Percentiles rank a stretch among this genome's conserved stretches.
Conservation (phyloP, 192 early-diverging fungal species). For the Cetraspora pellucida region DNA sequence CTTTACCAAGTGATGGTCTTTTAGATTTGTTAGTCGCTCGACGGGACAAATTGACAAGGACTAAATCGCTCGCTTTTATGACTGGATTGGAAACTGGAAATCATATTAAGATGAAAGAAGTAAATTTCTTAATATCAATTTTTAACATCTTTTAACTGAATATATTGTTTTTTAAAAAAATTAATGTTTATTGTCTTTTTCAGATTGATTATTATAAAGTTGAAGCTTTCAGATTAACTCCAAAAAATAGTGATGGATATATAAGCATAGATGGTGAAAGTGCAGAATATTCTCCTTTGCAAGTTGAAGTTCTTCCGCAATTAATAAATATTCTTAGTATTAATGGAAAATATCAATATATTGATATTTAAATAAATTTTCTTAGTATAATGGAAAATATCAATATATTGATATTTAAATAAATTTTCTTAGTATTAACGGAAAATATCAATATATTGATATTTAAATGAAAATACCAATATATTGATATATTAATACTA, state of each 20-base stretch:
- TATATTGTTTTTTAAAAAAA: neutral
- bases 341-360: slow-evolving; percentile 37
- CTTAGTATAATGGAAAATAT: slow-evolving; percentile 50
- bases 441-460: slow-evolving; percentile 33
- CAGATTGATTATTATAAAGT: slow-evolving; percentile 61
- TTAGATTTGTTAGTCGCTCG: slow-evolving; percentile 52
- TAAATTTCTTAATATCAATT: slow-evolving; percentile 26
- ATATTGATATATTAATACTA: too few species aligned
- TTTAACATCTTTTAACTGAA: neutral
- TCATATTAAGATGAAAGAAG: slow-evolving; percentile 50
- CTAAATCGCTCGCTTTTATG: slow-evolving; percentile 44
- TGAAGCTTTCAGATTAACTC: slow-evolving; percentile 57
- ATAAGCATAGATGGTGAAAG: slow-evolving; percentile 63
- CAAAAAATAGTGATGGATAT: slow-evolving; percentile 41
- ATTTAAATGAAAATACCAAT: slow-evolving; percentile 21
- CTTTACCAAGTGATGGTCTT: slow-evolving; percentile 56
- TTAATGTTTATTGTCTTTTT: neutral
- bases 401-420: neutral
- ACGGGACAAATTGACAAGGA: slow-evolving; percentile 36
- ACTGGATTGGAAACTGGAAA: slow-evolving; percentile 47
- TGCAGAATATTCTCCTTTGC: slow-evolving; percentile 53
- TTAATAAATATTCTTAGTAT: slow-evolving; percentile 49
- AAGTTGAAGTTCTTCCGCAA: slow-evolving; percentile 58
- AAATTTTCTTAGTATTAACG: slow-evolving; percentile 49
- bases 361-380: slow-evolving; percentile 33